Evolutionary conservation across 148 eudicot species (phyloP).

Genomic region (Agrostemma githago): DNA sequence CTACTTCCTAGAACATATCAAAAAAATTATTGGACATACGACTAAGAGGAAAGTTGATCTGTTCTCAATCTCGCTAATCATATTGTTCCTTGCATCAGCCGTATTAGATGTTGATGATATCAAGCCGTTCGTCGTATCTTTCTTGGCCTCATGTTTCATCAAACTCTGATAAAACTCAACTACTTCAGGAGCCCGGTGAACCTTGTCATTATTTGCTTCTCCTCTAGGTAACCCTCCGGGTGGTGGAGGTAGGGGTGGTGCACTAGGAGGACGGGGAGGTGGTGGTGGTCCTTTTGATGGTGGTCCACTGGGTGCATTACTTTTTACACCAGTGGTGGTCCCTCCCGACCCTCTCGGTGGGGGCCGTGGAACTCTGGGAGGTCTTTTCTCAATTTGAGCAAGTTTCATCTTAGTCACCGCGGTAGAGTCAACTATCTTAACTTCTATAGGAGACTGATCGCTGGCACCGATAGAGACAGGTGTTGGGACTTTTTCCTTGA

Average conservation of each 20-base stretch:
- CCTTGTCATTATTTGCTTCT: slow-evolving; percentile 64
- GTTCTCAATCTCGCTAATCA: slow-evolving; percentile 98
- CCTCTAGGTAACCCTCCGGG: slow-evolving; percentile 74
- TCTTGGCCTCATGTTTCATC: slow-evolving; percentile 97
- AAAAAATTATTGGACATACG: slow-evolving; percentile 38
- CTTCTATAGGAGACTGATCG: slow-evolving; percentile 41
- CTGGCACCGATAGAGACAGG: slow-evolving; percentile 33
- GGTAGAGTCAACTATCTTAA: slow-evolving; percentile 42
- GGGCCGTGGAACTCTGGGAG: slow-evolving; percentile 80
- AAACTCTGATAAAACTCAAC: slow-evolving; percentile 90
- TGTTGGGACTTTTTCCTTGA: slow-evolving; percentile 77
- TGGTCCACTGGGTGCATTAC: slow-evolving; percentile 29
- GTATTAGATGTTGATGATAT: slow-evolving; percentile 46
- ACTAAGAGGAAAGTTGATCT: slow-evolving; percentile 94
- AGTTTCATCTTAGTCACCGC: slow-evolving; percentile 71
- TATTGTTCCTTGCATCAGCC: slow-evolving; percentile 81
- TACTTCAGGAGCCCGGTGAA: slow-evolving; percentile 95
- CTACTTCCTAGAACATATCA: neutral
- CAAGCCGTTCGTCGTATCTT: slow-evolving; percentile 57
- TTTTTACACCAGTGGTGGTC: slow-evolving; percentile 29
- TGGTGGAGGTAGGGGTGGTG: slow-evolving; percentile 88
- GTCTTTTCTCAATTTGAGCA: slow-evolving; percentile 74
- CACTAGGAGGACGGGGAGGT: slow-evolving; percentile 44
- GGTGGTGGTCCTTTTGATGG: slow-evolving; percentile 53
- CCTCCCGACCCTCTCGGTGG: slow-evolving; percentile 66